Conservation (phyloP, 1,284 basidiomycete genomes). For the Dichomitus squalens region DNA sequence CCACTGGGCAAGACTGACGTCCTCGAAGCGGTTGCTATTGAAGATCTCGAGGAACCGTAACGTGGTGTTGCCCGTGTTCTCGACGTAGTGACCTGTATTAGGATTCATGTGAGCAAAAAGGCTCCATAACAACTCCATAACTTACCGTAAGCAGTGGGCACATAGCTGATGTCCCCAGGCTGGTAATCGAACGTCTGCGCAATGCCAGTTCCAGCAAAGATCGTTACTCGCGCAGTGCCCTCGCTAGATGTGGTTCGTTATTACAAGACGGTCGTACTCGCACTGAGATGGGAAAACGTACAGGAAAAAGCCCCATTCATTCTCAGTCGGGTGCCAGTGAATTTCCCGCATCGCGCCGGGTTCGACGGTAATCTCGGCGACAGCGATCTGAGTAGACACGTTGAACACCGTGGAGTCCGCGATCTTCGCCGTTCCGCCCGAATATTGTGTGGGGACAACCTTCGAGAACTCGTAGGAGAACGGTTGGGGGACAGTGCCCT, state of each 20-base stretch:
- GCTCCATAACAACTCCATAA: not conserved
- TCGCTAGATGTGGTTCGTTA: slow-evolving; percentile 35
- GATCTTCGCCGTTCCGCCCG: slow-evolving; percentile 64
- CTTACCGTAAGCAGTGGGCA: slow-evolving; percentile 55
- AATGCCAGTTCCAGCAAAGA: slow-evolving; percentile 62
- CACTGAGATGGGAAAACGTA: slow-evolving; percentile 6
- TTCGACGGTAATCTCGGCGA: slow-evolving; percentile 65
- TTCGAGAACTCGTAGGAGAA: slow-evolving; percentile 57
- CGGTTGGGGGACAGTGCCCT: slow-evolving; percentile 47
- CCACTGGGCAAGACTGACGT: slow-evolving; percentile 68
- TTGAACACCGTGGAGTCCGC: slow-evolving; percentile 55
- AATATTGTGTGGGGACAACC: slow-evolving; percentile 46
- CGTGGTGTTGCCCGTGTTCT: slow-evolving; percentile 69
- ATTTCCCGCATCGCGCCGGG: slow-evolving; percentile 54
- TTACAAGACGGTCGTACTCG: not conserved
- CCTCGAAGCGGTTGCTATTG: slow-evolving; percentile 57
- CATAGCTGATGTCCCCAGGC: slow-evolving; percentile 66
- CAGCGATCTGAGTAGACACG: slow-evolving; percentile 58
- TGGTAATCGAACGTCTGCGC: slow-evolving; percentile 71
- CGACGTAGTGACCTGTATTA: slow-evolving; percentile 59
- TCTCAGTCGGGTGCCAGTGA: slow-evolving; percentile 67
- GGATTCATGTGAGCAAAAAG: not conserved
- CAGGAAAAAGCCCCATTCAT: slow-evolving; percentile 48
- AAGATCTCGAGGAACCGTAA: slow-evolving; percentile 68
- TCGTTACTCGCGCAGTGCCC: slow-evolving; percentile 59